Conservation (phyloP, 129 eudicot genomes). For the Heracleum sosnowskyi region DNA sequence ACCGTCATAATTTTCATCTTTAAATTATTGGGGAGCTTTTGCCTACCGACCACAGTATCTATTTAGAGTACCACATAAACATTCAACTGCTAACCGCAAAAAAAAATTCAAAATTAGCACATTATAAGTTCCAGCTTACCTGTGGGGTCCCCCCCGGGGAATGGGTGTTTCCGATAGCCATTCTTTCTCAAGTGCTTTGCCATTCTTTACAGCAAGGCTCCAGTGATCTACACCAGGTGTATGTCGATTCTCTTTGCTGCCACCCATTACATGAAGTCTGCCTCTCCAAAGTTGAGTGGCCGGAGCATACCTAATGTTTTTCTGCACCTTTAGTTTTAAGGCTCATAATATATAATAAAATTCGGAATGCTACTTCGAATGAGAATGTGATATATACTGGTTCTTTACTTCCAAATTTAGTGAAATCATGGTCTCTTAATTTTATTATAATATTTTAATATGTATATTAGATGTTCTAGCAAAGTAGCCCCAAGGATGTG, state of each 20-base stretch:
- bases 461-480: background rate
- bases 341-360: background rate
- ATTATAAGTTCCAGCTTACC: conserved; percentile 25
- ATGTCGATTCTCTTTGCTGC: conserved; percentile 82
- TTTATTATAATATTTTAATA: background rate
- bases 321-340: background rate
- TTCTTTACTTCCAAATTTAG: background rate
- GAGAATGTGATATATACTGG: background rate
- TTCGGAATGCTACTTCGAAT: background rate
- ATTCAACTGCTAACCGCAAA: background rate
- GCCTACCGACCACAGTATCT: background rate
- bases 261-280: conserved; percentile 99
- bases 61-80: background rate
- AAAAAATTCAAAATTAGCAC: background rate
- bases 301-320: conserved; percentile 70
- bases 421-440: background rate
- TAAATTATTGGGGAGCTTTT: background rate
- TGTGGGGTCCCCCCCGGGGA: conserved; percentile 99
- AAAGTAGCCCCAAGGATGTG: background rate
- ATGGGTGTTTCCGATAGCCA: conserved; percentile 84
- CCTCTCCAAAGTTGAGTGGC: conserved; percentile 99
- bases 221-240: conserved; percentile 85
- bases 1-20: background rate
- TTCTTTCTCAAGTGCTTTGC: conserved; percentile 71
- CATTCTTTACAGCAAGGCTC: conserved; percentile 95